Conservation (phyloP, 129 eudicot species). For the Centrapalus pauciflorus region DNA sequence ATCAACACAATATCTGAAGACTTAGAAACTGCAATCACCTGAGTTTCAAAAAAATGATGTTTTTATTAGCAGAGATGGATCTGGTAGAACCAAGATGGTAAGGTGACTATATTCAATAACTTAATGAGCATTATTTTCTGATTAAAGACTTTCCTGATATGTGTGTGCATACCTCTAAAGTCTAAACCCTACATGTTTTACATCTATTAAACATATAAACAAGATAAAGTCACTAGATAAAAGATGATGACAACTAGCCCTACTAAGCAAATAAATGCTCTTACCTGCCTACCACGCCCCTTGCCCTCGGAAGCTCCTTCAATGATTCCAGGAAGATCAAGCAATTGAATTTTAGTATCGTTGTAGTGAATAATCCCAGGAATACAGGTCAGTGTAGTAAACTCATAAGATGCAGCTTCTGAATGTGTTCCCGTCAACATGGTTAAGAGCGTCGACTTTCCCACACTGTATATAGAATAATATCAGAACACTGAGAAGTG, state of each 20-base stretch:
- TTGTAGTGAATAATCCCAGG: constrained; percentile 98
- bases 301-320: constrained; percentile 99
- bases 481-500: neutral
- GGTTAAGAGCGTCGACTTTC: constrained; percentile 91
- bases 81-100: constrained; percentile 6
- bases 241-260: neutral
- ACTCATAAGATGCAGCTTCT: constrained; percentile 98
- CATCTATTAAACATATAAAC: neutral
- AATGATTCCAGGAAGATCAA: constrained; percentile 98
- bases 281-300: constrained; percentile 99
- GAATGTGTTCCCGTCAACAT: constrained; percentile 94
- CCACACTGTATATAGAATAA: constrained; percentile 52
- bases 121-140: neutral
- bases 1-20: constrained; percentile 94
- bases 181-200: neutral
- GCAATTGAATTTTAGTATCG: constrained; percentile 90
- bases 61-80: constrained; percentile 7
- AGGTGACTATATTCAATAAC: neutral
- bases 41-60: constrained; percentile 16
- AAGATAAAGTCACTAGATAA: neutral
- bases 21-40: constrained; percentile 99
- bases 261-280: neutral
- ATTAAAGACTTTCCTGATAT: neutral
- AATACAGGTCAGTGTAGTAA: constrained; percentile 91
- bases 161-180: neutral